Evolutionary conservation across 192 early-diverging fungal species (phyloP).

Genomic region (Umbelopsis sp.): DNA sequence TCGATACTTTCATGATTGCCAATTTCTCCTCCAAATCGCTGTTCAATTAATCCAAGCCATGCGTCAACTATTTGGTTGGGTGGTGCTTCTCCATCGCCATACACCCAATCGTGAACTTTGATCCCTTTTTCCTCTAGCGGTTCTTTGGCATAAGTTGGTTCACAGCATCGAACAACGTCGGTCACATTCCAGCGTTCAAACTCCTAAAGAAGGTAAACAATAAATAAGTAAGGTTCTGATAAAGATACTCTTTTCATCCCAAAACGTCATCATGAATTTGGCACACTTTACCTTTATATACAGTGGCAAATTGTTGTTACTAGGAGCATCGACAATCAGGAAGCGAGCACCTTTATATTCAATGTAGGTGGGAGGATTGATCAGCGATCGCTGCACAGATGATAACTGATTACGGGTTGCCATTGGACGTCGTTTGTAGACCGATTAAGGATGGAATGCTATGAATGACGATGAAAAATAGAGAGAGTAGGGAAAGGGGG

Average conservation of each 20-base stretch:
- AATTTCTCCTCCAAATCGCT: conserved; percentile 43
- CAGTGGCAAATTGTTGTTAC: conserved; percentile 65
- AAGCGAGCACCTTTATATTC: conserved; percentile 73
- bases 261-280: background rate
- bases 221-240: background rate
- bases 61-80: conserved; percentile 59
- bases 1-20: conserved; percentile 8
- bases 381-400: conserved; percentile 30
- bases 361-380: conserved; percentile 65
- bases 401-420: conserved; percentile 13
- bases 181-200: conserved; percentile 63
- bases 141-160: conserved; percentile 74
- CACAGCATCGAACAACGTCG: conserved; percentile 84
- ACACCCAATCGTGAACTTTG: conserved; percentile 72
- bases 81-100: conserved; percentile 72
- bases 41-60: conserved; percentile 69
- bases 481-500: background rate
- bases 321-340: conserved; percentile 79
- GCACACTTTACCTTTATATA: conserved; percentile 60
- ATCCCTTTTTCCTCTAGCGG: conserved; percentile 59
- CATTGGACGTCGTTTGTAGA: background rate
- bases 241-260: background rate
- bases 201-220: conserved; percentile 49
- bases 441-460: background rate
- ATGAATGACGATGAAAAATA: background rate